Conservation (phyloP, 768 basidiomycete genomes). For the Amanita fuliginea region DNA sequence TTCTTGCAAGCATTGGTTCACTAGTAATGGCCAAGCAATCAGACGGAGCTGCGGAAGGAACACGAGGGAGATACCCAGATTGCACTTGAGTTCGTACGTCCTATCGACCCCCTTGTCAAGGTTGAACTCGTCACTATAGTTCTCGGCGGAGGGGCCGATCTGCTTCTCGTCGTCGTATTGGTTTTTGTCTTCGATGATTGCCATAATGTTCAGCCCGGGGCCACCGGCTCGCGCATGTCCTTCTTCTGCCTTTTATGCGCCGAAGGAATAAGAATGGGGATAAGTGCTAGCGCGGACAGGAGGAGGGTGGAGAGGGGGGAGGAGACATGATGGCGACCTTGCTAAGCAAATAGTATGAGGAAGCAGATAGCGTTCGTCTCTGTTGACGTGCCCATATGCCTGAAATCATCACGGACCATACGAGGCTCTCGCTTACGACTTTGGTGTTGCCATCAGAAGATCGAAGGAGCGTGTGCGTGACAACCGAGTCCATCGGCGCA, state of each 20-base stretch:
- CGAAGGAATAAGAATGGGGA: not conserved
- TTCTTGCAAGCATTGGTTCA: conserved; percentile 1
- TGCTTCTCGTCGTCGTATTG: not conserved
- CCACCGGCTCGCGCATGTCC: not conserved
- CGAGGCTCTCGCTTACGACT: too few relatives aligned
- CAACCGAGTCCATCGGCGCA: too few relatives aligned
- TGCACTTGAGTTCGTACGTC: conserved; percentile 3
- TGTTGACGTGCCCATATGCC: too few relatives aligned
- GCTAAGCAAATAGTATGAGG: too few relatives aligned
- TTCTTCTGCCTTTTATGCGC: not conserved
- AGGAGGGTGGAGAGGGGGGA: too few relatives aligned
- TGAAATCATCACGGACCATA: too few relatives aligned
- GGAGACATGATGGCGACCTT: not conserved
- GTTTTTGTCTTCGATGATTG: not conserved
- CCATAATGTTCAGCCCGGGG: not conserved
- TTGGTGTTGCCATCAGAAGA: too few relatives aligned
- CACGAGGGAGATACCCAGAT: not conserved
- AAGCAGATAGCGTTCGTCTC: too few relatives aligned
- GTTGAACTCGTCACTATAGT: conserved; percentile 1
- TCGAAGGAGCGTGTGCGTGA: too few relatives aligned
- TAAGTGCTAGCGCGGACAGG: not conserved
- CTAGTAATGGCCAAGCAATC: not conserved
- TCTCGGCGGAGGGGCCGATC: not conserved
- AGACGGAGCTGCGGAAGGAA: too few relatives aligned
- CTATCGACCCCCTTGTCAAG: conserved; percentile 5